Percentiles rank a stretch among this genome's conserved stretches.
Conservation (phyloP, 73 alveolate species). For the Tetrahymena malaccensis region DNA sequence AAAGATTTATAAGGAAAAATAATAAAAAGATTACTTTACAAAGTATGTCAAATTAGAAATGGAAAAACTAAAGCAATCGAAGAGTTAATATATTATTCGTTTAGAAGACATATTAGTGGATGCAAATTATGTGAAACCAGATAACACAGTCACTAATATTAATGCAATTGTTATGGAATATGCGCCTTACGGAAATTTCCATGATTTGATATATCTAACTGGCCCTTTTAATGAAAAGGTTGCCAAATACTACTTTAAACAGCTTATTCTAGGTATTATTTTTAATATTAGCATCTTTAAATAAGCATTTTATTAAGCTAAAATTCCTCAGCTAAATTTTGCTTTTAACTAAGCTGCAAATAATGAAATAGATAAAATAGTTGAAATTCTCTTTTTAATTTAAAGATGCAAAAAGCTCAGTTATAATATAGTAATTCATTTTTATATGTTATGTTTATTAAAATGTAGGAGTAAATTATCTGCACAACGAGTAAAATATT, state of each 20-base stretch:
- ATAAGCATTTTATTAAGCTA: too few relatives aligned
- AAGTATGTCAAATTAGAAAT: background rate
- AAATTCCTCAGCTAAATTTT: too few relatives aligned
- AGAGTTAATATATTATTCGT: background rate
- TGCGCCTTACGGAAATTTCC: background rate
- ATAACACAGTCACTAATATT: background rate
- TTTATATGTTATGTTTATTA: background rate
- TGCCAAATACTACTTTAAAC: background rate
- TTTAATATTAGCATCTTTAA: too few relatives aligned
- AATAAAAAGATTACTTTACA: background rate
- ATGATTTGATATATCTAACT: background rate
- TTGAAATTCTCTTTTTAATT: too few relatives aligned
- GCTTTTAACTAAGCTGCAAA: too few relatives aligned
- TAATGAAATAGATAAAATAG: too few relatives aligned
- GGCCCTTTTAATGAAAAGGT: conserved; percentile 1
- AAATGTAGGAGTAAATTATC: background rate
- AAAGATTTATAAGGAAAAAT: background rate
- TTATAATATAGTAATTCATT: too few relatives aligned
- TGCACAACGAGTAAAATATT: background rate
- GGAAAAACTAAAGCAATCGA: background rate
- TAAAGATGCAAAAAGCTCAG: too few relatives aligned
- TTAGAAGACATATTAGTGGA: background rate
- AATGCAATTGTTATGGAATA: conserved; percentile 2
- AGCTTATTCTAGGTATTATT: background rate
- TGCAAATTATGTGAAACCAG: background rate